These are phyloP conservation scores for Alternaria alternata DNA, from an alignment of 2,329 filamentous ascomycete species.

Conservation along the genomic window DNA sequence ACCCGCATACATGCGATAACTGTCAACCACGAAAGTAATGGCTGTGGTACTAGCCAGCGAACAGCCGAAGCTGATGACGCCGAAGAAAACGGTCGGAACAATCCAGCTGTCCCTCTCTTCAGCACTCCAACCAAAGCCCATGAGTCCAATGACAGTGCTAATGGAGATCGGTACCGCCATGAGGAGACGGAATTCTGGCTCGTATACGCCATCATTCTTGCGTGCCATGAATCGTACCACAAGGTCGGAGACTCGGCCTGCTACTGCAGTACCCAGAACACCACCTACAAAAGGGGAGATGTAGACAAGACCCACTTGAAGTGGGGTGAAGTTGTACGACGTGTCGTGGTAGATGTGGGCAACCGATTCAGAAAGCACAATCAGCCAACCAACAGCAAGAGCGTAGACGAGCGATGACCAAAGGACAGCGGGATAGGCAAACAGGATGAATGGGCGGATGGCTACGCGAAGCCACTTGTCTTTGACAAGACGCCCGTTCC, in stretches of 20 bases:
- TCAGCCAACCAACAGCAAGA: conserved; percentile 92
- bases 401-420: conserved; percentile 89
- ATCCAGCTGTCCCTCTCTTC: conserved; percentile 81
- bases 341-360: conserved; percentile 77
- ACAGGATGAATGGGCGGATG: conserved; percentile 82
- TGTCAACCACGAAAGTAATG: conserved; percentile 94
- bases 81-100: conserved; percentile 92
- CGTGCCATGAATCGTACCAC: conserved; percentile 83
- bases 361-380: conserved; percentile 90
- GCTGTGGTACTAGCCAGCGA: conserved; percentile 87
- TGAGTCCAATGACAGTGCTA: conserved; percentile 82
- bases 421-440: conserved; percentile 84
- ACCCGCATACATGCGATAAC: conserved; percentile 90
- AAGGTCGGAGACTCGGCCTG: conserved; percentile 85
- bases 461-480: conserved; percentile 84
- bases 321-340: conserved; percentile 80
- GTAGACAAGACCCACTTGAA: conserved; percentile 87
- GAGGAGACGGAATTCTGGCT: conserved; percentile 76
- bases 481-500: conserved; percentile 74
- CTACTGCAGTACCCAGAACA: conserved; percentile 88
- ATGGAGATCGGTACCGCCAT: conserved; percentile 82
- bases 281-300: conserved; percentile 79
- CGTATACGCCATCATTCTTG: conserved; percentile 91
- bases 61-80: conserved; percentile 90
- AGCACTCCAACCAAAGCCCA: conserved; percentile 96